Evolutionary conservation across 1,139 yeast genomes (phyloP), one percentile per base, ranked within the genome.

Genomic region (Blastobotrys apis): DNA sequence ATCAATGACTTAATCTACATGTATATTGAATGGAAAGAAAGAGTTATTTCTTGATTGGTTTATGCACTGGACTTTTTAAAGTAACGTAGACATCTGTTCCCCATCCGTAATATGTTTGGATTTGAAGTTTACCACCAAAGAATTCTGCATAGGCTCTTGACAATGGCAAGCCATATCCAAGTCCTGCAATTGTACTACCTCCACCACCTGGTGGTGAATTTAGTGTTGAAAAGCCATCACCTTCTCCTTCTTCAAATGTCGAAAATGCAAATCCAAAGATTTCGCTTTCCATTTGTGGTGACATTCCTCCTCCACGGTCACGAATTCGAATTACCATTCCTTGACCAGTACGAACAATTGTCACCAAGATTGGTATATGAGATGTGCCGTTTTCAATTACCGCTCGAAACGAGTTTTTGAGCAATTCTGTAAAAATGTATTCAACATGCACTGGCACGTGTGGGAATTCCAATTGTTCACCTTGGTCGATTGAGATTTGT

Each of bases 91-190:
- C 84, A 53, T 80, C 85, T 0, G 86, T 80, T 6, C 98, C 98
- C 79, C 86, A 79, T 1, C 96, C 95, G 63, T 78, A 76, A 51
- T 87, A 79, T 26, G 84, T 80, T 60, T 88, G 95, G 31, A 90
- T 71, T 33, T 82, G 81, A 50, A 90, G 73, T 63, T 74, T 77
- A 1, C 97, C 97, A 33, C 80, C 81, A 59, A 81, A 81, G 57
- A 80, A 73, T 58, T 78, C 82, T 30, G 81, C 77, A 56, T 82
- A 82, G 0, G 84, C 82, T 56, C 75, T 77, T 67, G 92, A 85
- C 49, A 90, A 68, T 1, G 97, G 97, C 43, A 90, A 66, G 0
- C 98, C 98, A 60, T 87, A 90, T 0, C 98, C 98, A 85, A 92
- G 83, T 0, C 98, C 98, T 0, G 97, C 96, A 27, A 88, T 86